Conservation (phyloP, 2,329 filamentous ascomycete species). For the Harringtonia aguacate region DNA sequence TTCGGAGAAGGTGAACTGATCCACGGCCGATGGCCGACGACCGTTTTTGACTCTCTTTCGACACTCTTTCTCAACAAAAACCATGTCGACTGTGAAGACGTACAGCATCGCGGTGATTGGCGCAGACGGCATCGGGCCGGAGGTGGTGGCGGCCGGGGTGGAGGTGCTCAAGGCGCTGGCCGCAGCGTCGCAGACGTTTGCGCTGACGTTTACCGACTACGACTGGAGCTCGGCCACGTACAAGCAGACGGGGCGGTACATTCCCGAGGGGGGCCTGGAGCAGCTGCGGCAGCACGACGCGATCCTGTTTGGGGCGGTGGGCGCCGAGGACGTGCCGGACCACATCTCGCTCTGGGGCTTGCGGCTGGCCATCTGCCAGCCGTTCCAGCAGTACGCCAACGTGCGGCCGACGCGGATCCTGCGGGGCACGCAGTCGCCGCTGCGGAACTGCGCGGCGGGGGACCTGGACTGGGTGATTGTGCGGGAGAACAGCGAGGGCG, state of each 20-base stretch:
- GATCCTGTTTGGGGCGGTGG: conserved; percentile 21
- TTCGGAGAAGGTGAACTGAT: too few relatives aligned
- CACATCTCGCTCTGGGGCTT: conserved; percentile 57
- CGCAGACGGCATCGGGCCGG: conserved; percentile 20
- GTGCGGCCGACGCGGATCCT: conserved; percentile 51
- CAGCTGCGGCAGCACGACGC: conserved; percentile 27
- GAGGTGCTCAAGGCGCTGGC: conserved; percentile 20
- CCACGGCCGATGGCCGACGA: too few relatives aligned
- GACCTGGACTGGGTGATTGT: conserved; percentile 57
- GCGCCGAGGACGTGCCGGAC: conserved; percentile 44
- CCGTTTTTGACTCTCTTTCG: too few relatives aligned
- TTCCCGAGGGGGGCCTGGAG: conserved; percentile 48
- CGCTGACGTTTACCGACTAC: conserved; percentile 49
- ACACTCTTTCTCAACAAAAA: too few relatives aligned
- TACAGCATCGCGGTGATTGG: conserved; percentile 11
- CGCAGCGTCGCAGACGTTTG: conserved; percentile 42
- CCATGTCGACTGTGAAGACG: background rate
- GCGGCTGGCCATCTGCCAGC: conserved; percentile 52
- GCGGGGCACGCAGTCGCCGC: conserved; percentile 44
- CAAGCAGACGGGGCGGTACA: conserved; percentile 54
- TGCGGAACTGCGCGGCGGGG: conserved; percentile 33
- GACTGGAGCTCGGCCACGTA: conserved; percentile 60
- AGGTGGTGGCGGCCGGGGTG: conserved; percentile 24
- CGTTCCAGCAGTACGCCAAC: conserved; percentile 56
- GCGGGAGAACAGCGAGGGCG: conserved; percentile 55